These are phyloP conservation scores for Parietaria judaica DNA, from an alignment of 306 rosid species.

Conservation along the genomic window DNA sequence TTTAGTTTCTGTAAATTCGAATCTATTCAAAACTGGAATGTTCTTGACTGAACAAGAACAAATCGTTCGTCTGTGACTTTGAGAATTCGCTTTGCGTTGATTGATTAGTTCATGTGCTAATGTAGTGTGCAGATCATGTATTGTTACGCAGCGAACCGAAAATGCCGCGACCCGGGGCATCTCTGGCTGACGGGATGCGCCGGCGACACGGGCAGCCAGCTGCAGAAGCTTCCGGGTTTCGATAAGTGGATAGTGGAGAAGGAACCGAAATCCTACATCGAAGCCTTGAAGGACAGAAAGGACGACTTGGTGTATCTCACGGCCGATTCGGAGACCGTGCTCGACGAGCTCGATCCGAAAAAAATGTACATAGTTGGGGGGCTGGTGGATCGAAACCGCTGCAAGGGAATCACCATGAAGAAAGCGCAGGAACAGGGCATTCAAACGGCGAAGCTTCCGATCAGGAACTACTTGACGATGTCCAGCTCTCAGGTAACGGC, in stretches of 20 bases:
- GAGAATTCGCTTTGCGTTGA: not conserved
- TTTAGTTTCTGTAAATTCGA: no score
- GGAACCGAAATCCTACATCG: constrained; percentile 59
- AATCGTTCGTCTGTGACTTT: no score
- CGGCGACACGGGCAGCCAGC: constrained; percentile 61
- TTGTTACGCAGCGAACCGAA: constrained; percentile 79
- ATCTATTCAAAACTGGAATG: no score
- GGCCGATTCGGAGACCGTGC: constrained; percentile 74
- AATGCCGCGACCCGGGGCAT: constrained; percentile 59
- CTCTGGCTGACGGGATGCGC: constrained; percentile 85
- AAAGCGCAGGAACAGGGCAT: constrained; percentile 87
- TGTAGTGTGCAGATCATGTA: constrained; percentile 64
- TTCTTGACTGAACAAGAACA: no score
- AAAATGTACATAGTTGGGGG: constrained; percentile 81
- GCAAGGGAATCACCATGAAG: constrained; percentile 87
- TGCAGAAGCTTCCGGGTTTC: constrained; percentile 67
- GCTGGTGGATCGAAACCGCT: constrained; percentile 80
- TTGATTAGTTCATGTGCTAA: constrained; percentile 6
- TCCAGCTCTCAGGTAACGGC: constrained; percentile 72
- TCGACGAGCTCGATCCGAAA: constrained; percentile 69
- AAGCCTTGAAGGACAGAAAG: constrained; percentile 58
- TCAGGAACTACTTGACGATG: constrained; percentile 75
- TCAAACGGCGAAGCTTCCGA: constrained; percentile 86
- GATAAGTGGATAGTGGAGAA: constrained; percentile 77
- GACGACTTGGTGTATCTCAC: constrained; percentile 74